phyloP scores from a whole-genome alignment of 768 basidiomycete species.

The Suillus cothurnatus region DNA sequence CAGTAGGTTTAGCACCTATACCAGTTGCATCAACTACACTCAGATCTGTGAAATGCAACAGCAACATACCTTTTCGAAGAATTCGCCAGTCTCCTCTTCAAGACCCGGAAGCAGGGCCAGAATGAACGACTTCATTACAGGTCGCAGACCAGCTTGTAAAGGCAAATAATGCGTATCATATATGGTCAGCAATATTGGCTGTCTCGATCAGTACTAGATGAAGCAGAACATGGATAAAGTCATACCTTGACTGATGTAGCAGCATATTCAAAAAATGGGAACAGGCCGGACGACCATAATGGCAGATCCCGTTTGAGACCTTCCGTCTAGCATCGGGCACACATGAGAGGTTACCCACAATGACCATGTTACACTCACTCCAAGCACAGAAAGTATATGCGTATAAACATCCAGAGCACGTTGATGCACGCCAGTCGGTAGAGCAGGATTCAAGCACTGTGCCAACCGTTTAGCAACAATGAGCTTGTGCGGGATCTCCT shows the following conservation, averaged over 20 bases:
- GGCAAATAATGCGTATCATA: constrained; percentile 94
- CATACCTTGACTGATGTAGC: constrained; percentile 95
- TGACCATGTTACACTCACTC: constrained; percentile 53
- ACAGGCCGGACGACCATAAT: constrained; percentile 94
- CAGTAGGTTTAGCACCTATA: constrained; percentile 75
- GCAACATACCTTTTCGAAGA: constrained; percentile 78
- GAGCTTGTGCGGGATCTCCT: constrained; percentile 94
- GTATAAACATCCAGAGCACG: constrained; percentile 93
- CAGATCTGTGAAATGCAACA: background rate
- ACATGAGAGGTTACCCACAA: constrained; percentile 12
- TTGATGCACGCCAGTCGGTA: constrained; percentile 97
- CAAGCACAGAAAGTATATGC: constrained; percentile 88
- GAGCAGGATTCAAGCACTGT: constrained; percentile 96
- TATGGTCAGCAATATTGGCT: constrained; percentile 89
- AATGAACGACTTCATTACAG: constrained; percentile 93
- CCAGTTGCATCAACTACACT: constrained; percentile 15
- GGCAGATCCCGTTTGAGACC: constrained; percentile 85
- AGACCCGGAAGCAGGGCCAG: constrained; percentile 91
- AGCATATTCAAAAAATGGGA: constrained; percentile 98
- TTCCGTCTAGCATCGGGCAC: constrained; percentile 58
- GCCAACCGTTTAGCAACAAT: constrained; percentile 93
- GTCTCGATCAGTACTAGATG: background rate
- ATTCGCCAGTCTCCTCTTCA: constrained; percentile 97
- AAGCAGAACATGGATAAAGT: constrained; percentile 11
- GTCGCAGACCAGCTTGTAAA: constrained; percentile 76